phyloP scores from a whole-genome alignment of 2,329 filamentous ascomycete genomes.

The Trichoderma simmonsii region DNA sequence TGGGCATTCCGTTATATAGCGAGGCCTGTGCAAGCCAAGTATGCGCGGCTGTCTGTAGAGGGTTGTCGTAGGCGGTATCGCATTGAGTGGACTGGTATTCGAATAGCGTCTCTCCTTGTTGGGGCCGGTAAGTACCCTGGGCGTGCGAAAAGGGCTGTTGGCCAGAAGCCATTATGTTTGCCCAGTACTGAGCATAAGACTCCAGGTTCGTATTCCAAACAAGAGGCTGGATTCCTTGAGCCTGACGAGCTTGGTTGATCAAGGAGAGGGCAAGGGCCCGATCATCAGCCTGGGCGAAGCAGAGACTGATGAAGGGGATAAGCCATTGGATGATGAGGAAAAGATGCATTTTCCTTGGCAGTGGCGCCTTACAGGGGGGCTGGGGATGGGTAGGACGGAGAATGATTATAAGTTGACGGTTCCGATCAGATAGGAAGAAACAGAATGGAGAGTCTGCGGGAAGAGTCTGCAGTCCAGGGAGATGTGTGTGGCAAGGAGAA shows the following conservation, averaged over 20 bases:
- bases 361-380: background rate
- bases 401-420: background rate
- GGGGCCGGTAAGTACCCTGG: conserved; percentile 29
- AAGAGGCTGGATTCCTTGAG: conserved; percentile 29
- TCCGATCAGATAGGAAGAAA: background rate
- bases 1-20: conserved; percentile 31
- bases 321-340: conserved; percentile 3
- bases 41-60: conserved; percentile 30
- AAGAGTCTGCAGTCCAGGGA: background rate
- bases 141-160: conserved; percentile 33
- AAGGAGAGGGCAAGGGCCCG: conserved; percentile 27
- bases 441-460: background rate
- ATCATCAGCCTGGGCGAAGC: conserved; percentile 25
- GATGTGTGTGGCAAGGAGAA: background rate
- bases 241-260: conserved; percentile 33
- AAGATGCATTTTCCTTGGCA: conserved; percentile 1
- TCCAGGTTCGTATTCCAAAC: conserved; percentile 31
- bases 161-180: conserved; percentile 32
- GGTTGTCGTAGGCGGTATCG: conserved; percentile 29
- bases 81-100: conserved; percentile 31
- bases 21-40: conserved; percentile 33
- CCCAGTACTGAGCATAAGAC: conserved; percentile 35
- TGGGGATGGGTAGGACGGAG: background rate
- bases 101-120: conserved; percentile 37
- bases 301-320: conserved; percentile 13